Conservation (phyloP, 805 yeast genomes). For the Suhomyces kilbournensis region DNA sequence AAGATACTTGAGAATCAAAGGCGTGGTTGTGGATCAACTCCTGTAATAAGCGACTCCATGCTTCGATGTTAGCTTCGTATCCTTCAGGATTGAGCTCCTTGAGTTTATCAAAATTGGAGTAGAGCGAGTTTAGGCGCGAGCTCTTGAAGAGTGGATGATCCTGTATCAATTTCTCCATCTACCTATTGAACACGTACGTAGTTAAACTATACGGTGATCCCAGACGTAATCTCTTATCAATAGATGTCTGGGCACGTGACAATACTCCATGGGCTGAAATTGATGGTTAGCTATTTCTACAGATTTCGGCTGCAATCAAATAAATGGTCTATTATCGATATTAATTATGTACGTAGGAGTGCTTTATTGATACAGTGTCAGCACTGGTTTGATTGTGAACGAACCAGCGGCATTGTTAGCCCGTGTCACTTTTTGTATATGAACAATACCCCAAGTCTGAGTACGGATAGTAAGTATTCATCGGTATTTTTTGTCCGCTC, state of each 20-base stretch:
- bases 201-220: background rate
- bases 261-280: no score
- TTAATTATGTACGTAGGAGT: background rate
- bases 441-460: no score
- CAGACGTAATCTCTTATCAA: background rate
- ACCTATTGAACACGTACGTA: background rate
- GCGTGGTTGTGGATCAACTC: conserved; percentile 17
- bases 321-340: no score
- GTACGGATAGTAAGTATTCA: no score
- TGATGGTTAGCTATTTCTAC: no score
- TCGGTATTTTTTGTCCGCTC: no score
- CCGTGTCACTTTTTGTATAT: no score
- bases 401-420: no score
- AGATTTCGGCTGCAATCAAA: no score
- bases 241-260: background rate
- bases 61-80: conserved; percentile 39
- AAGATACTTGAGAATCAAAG: conserved; percentile 15
- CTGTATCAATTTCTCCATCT: background rate
- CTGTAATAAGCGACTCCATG: conserved; percentile 28
- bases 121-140: conserved; percentile 33
- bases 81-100: conserved; percentile 40
- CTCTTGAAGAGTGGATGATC: conserved; percentile 19
- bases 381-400: no score
- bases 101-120: conserved; percentile 31
- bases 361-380: no score